Base-by-base conservation (phyloP, 345 rosid species). In the Diplotaxis tenuifolia region DNA sequence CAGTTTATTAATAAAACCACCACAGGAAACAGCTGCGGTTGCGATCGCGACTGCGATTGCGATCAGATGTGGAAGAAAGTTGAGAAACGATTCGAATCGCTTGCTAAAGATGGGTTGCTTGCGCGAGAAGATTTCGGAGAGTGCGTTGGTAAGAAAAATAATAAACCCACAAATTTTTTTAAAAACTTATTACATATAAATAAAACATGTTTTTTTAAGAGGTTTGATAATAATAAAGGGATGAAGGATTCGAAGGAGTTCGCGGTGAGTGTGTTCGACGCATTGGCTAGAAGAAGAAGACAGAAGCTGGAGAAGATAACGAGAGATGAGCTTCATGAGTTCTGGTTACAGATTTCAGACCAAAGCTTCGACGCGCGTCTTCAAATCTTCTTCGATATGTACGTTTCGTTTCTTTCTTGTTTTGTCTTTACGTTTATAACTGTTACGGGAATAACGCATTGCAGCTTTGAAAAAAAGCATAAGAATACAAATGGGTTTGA, bases 331-430 rank as follows among this genome's bases (percentile, higher is more conserved):
- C 96, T 95, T 65, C 84, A 53, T 15, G 97, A 89, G n/a, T 95
- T 95, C 64, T 95, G 97, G 97, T 78, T 83, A 71, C 96, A 88
- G 75, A 88, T 95, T 63, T 83, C 96, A 3, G 93, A 95, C 65
- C 91, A 92, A 62, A 92, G 97, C 78, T 95, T 95, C 66, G 99
- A 92, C 79, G 97, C 96, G 4, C 96, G 93, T 62, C 96, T 95
- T 65, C 99, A 95, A 68, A 92, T 95, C 72, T 92, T 95, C 89
- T 95, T 95, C 52, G 99, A 95, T 65, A 90, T 95, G 96, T 92
- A 45, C 8, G 87, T 79, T 12, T 29, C 34, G 9, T 28, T 9
- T 28, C 1, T 14, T 14, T 47, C 5, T 14, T 31, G 34, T 22
- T 53, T 65, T 66, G 40, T 53, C 68, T 64, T 70, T 63, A 62